Evolutionary conservation across 306 rosid species (phyloP).

Genomic region (Rubus idaeus): DNA sequence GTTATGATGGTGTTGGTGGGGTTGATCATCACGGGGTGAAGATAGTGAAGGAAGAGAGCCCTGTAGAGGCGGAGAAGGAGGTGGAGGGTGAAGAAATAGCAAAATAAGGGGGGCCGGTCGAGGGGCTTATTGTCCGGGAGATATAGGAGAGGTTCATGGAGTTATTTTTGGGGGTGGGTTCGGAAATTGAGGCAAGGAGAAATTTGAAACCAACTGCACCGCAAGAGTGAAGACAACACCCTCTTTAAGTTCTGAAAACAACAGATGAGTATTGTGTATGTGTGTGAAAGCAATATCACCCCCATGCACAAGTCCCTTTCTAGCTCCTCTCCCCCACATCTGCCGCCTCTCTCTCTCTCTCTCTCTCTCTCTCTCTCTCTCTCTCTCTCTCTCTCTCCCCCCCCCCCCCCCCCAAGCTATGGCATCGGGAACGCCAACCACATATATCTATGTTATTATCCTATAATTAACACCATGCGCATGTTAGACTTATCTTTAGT

Average conservation of each 20-base stretch:
- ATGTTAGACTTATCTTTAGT: conserved; percentile 24
- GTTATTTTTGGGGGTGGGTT: conserved; percentile 28
- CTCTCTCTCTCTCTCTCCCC: too few species aligned
- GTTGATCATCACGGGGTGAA: conserved; percentile 30
- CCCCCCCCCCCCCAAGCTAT: too few species aligned
- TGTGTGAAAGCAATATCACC: conserved; percentile 95
- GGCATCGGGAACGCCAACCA: conserved; percentile 68
- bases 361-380: conserved; percentile 26
- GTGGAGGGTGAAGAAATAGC: conserved; percentile 4
- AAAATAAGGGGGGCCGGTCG: not conserved
- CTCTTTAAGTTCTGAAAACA: conserved; percentile 71
- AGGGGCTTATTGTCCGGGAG: conserved; percentile 39
- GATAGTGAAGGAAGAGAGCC: conserved; percentile 30
- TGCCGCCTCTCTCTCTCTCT: conserved; percentile 71
- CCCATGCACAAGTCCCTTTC: conserved; percentile 99
- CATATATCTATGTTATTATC: conserved; percentile 24
- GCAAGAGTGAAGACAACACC: conserved; percentile 50
- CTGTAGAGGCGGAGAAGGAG: conserved; percentile 50
- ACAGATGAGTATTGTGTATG: conserved; percentile 56
- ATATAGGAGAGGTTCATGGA: conserved; percentile 17
- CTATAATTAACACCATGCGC: conserved; percentile 23
- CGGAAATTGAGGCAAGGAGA: conserved; percentile 57
- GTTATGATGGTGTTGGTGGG: conserved; percentile 45
- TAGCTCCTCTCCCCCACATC: conserved; percentile 99
- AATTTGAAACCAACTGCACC: conserved; percentile 3